Base-by-base conservation (phyloP, 2,329 filamentous ascomycete genomes). In the Helminthosporium solani region DNA sequence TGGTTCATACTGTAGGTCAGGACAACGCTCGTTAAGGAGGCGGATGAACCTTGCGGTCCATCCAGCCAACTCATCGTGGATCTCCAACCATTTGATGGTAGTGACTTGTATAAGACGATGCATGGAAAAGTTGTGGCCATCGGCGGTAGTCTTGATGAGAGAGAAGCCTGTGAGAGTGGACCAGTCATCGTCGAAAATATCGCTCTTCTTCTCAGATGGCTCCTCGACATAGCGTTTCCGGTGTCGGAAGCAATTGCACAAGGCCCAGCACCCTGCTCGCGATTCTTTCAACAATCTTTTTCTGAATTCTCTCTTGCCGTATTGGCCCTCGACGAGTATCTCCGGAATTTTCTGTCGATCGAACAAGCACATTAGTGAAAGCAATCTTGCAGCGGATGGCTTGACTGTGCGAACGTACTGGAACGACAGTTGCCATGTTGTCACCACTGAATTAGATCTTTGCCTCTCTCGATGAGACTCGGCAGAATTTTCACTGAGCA, bases 331-430 rank as follows among this genome's bases (percentile, higher is more conserved):
- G 7, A 51, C 33, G 28, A 51, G 30, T 7, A 28, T 51, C 12
- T 66, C 60, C 0, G 68, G 66, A 28, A 76, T 74, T 12, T 61
- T 68, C 50, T 75, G 66, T 16, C 63, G 58, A 42, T 78, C 64
- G 50, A 73, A 77, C 40, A 74, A 69, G 56, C 72, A 73, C 69
- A 78, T 76, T 0, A 77, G 60, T 2, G 71, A 72, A 1, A 78
- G 49, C 9, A 76, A 54, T 16, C 74, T 56, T 4, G 73, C 63
- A 3, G 74, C 75, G 6, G 62, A 41, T 1, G 48, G 48, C 18
- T 20, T 27, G 3, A 6, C 46, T 1, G 53, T 44, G 18, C 58
- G 63, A 28, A 76, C 71, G 15, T 69, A 58, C 50, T 64, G 33
- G 33, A 53, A 53, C 1, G 52, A 53, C 3, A 54, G 46, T 4